These are phyloP conservation scores for Leccinum griseonigrum DNA, from an alignment of 1,284 basidiomycete species.

Conservation along the genomic window DNA sequence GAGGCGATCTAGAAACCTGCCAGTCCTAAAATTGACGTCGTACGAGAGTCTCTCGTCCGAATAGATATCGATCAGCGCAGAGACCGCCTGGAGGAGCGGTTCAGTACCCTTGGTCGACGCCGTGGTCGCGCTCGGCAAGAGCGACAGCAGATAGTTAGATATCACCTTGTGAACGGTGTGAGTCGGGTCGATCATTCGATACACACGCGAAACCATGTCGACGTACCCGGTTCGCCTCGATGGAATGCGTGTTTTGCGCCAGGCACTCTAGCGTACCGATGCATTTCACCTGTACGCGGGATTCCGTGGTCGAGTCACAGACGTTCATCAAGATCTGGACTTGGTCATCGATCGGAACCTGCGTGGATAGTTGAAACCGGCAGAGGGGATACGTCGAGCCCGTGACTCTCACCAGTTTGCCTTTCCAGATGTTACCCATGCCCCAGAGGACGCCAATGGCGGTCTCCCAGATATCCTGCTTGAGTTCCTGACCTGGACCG, in stretches of 20 bases:
- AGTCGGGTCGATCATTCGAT: constrained; percentile 7
- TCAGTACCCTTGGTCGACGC: constrained; percentile 57
- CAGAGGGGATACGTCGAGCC: background rate
- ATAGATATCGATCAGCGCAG: constrained; percentile 89
- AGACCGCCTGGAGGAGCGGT: constrained; percentile 75
- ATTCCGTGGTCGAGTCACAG: constrained; percentile 54
- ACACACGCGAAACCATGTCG: background rate
- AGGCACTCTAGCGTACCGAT: constrained; percentile 83
- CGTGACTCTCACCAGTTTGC: constrained; percentile 46
- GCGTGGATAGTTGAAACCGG: constrained; percentile 5
- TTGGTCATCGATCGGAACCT: constrained; percentile 59
- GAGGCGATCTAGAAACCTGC: constrained; percentile 53
- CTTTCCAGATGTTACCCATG: constrained; percentile 67
- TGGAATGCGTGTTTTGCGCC: constrained; percentile 59
- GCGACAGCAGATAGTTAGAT: constrained; percentile 62
- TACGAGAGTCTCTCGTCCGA: constrained; percentile 86
- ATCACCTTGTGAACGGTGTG: constrained; percentile 48
- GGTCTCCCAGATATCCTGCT: constrained; percentile 68
- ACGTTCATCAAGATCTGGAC: constrained; percentile 66
- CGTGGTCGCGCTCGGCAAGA: constrained; percentile 42
- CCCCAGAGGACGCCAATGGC: constrained; percentile 82
- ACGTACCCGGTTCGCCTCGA: constrained; percentile 69
- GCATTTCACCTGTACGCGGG: constrained; percentile 65
- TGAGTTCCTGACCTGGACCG: constrained; percentile 59
- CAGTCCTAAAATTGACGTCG: constrained; percentile 77